phyloP scores from a whole-genome alignment of 2,329 filamentous ascomycete genomes.

The Metarhizium rileyi region DNA sequence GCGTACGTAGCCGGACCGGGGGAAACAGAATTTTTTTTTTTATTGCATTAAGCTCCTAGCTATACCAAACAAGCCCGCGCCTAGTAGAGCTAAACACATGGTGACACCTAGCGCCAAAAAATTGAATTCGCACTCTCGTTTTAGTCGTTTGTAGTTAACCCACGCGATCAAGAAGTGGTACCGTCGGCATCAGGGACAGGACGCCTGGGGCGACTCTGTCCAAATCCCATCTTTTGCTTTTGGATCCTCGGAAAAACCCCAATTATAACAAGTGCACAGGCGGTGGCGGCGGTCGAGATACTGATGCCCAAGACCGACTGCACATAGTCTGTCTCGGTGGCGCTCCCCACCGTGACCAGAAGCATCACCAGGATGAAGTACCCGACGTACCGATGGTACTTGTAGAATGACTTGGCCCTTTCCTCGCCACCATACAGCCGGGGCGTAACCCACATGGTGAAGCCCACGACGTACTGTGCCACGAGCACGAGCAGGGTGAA shows the following conservation, averaged over 20 bases:
- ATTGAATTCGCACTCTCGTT: not conserved
- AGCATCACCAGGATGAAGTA: slow-evolving; percentile 65
- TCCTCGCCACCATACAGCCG: slow-evolving; percentile 67
- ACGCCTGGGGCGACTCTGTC: not conserved
- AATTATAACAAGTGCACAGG: slow-evolving; percentile 53
- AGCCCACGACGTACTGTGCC: slow-evolving; percentile 67
- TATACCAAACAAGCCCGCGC: too few relatives aligned
- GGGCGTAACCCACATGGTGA: slow-evolving; percentile 73
- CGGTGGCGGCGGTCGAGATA: slow-evolving; percentile 65
- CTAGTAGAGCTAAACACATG: too few relatives aligned
- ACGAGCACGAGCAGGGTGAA: slow-evolving; percentile 60
- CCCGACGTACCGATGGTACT: slow-evolving; percentile 74
- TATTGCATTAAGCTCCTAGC: too few relatives aligned
- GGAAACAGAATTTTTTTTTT: too few relatives aligned
- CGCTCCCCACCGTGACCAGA: slow-evolving; percentile 63
- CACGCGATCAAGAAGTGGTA: not conserved
- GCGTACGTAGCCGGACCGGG: too few relatives aligned
- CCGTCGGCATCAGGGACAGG: not conserved
- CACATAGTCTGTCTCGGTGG: slow-evolving; percentile 70
- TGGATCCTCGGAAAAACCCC: slow-evolving; percentile 74
- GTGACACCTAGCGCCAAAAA: not conserved
- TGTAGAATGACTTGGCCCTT: slow-evolving; percentile 75
- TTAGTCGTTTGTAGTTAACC: too few relatives aligned
- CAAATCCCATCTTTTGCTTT: slow-evolving; percentile 50
- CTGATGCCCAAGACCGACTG: slow-evolving; percentile 58